These are phyloP conservation scores for Arthrobotrys sphaeroides DNA, from an alignment of 2,329 filamentous ascomycete genomes.

Conservation along the genomic window DNA sequence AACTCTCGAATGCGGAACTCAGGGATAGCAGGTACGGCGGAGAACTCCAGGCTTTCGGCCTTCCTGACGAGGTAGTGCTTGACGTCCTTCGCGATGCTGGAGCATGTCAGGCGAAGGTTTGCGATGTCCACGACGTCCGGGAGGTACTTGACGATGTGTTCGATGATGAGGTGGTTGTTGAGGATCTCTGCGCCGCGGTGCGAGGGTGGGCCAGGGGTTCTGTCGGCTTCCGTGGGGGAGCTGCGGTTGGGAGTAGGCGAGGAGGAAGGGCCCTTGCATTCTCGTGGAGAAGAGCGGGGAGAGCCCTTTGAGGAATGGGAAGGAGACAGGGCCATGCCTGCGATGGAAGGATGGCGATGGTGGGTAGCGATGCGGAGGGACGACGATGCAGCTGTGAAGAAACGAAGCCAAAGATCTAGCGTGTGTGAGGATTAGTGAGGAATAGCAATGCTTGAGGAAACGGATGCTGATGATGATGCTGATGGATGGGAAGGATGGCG, in stretches of 20 bases:
- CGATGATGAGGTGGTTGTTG: conserved; percentile 42
- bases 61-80: conserved; percentile 37
- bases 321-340: too few relatives aligned
- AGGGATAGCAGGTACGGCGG: conserved; percentile 16
- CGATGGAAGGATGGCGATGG: too few relatives aligned
- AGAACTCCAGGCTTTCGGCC: conserved; percentile 34
- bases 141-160: conserved; percentile 41
- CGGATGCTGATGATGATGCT: not conserved
- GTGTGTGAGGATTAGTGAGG: not conserved
- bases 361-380: too few relatives aligned
- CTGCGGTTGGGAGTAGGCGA: not conserved
- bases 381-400: too few relatives aligned
- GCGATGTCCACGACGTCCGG: conserved; percentile 48
- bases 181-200: conserved; percentile 42
- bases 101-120: conserved; percentile 25
- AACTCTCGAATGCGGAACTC: conserved; percentile 36
- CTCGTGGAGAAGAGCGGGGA: too few relatives aligned
- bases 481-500: not conserved
- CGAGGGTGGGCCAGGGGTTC: too few relatives aligned
- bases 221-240: not conserved
- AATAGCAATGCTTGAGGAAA: not conserved
- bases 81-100: conserved; percentile 14
- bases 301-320: too few relatives aligned
- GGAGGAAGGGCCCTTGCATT: too few relatives aligned
- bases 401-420: too few relatives aligned